Base-by-base conservation (phyloP, 83 land plant genomes). In the Isoetes engelmannii region DNA sequence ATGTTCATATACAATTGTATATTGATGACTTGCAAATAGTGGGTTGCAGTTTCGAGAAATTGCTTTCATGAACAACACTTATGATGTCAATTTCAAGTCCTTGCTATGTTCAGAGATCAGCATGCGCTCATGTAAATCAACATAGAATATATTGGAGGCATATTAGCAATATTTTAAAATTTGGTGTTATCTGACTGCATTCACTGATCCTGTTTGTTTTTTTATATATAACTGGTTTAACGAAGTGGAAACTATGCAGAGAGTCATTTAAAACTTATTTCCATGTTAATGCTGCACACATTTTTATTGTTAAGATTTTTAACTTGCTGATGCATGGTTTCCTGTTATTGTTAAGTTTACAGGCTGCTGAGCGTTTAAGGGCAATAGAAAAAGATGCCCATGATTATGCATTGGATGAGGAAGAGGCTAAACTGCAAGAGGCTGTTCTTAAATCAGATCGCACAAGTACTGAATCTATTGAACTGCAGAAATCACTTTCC, bases 381-480 rank as follows among this genome's bases (percentile, higher is more conserved):
- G 80, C 80, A n/a, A 90, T 88, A 50, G 84, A 86, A 58, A 82
- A 57, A 69, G 92, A 90, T 70, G 76, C 76, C 60, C 69, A 83
- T 10, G 84, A 82, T 44, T 90, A 90, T 59, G 88, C 92, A 19
- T 68, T 88, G 43, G 96, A 90, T 49, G 96, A 90, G 13, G 87
- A 86, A 6, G 92, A 90, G 64, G 55, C 72, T 68, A 72, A 75
- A 70, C 69, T 83, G 48, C 88, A 87, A 51, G 75, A 83, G 21
- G 83, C 77, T 3, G 75, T 89, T 19, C 43, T 85, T 43, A 85
- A 81, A 57, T 83, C 80, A 15, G 86, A 84, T 28, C 81, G 74
- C 45, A 72, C 80, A 45, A 54, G 44, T 54, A 70, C 74, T 17
- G 87, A 84, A 8, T 61, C 79, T 4, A 6, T 48, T 5, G 70